phyloP scores from a whole-genome alignment of 805 yeast genomes.

The Nakazawaea sp. region DNA sequence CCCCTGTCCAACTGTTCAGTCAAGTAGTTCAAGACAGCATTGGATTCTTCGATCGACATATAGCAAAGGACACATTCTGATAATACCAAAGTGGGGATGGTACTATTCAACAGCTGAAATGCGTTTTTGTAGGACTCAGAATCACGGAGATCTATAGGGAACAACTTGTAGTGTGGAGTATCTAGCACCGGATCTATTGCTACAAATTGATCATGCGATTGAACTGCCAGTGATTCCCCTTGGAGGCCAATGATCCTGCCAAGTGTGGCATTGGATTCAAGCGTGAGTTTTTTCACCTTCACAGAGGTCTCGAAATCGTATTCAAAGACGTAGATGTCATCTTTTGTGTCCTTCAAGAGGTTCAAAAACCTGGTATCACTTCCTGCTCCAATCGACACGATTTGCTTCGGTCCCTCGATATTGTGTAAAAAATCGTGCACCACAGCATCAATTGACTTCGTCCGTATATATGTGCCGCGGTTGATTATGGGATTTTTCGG shows the following conservation, averaged over 20 bases:
- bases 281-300: constrained; percentile 42
- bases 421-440: constrained; percentile 32
- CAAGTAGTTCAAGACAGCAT: constrained; percentile 37
- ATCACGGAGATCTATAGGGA: constrained; percentile 48
- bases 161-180: constrained; percentile 39
- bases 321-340: constrained; percentile 42
- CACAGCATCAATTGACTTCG: constrained; percentile 41
- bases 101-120: constrained; percentile 21
- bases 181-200: constrained; percentile 23
- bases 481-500: constrained; percentile 60
- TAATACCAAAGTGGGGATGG: constrained; percentile 51
- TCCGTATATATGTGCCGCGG: constrained; percentile 62
- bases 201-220: constrained; percentile 17
- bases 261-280: constrained; percentile 27
- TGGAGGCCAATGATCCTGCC: constrained; percentile 17
- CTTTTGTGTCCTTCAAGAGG: constrained; percentile 27
- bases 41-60: constrained; percentile 43
- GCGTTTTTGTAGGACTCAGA: constrained; percentile 14
- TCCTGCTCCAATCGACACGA: constrained; percentile 75
- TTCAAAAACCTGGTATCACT: constrained; percentile 66
- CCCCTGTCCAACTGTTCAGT: constrained; percentile 17
- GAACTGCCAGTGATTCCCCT: constrained; percentile 16
- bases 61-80: constrained; percentile 79
- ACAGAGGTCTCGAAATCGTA: constrained; percentile 56
- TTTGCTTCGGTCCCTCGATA: constrained; percentile 32